These are phyloP conservation scores for Chenopodium quinoa DNA, from an alignment of 148 eudicot genomes.

Conservation along the genomic window DNA sequence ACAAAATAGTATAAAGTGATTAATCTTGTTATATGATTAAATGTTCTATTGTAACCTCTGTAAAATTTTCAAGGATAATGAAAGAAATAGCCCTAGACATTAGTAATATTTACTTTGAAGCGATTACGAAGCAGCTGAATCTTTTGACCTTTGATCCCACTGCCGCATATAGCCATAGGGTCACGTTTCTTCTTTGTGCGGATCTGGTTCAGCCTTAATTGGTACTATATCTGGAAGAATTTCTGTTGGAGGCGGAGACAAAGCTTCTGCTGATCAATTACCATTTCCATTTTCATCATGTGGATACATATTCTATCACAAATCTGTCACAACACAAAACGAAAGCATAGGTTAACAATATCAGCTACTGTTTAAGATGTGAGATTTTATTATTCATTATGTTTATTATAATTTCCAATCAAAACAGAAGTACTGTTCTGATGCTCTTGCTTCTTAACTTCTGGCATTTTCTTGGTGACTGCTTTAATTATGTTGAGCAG, in stretches of 20 bases:
- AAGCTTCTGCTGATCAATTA: constrained; percentile 46
- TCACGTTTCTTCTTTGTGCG: constrained; percentile 53
- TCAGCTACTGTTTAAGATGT: too few species aligned
- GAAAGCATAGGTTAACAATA: too few species aligned
- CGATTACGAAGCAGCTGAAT: constrained; percentile 64
- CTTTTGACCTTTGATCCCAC: constrained; percentile 64
- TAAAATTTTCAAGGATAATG: constrained; percentile 13
- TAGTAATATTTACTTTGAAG: constrained; percentile 73
- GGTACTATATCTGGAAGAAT: constrained; percentile 62
- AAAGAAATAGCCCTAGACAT: constrained; percentile 53
- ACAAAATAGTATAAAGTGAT: too few species aligned
- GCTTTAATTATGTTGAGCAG: too few species aligned
- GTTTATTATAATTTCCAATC: too few species aligned
- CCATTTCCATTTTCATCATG: constrained; percentile 27
- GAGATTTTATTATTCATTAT: too few species aligned
- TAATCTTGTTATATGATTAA: neutral
- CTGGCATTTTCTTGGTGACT: too few species aligned
- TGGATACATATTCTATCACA: constrained; percentile 25
- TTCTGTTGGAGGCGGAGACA: constrained; percentile 74
- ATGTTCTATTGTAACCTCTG: constrained; percentile 8
- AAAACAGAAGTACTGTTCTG: too few species aligned
- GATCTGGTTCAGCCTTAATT: constrained; percentile 39
- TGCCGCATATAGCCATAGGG: constrained; percentile 68
- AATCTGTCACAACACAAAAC: too few species aligned
- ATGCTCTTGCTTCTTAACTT: too few species aligned